Evolutionary conservation across 2,329 filamentous ascomycete genomes (phyloP).

Genomic region (Ophiocordyceps polyrhachis-furcata): DNA sequence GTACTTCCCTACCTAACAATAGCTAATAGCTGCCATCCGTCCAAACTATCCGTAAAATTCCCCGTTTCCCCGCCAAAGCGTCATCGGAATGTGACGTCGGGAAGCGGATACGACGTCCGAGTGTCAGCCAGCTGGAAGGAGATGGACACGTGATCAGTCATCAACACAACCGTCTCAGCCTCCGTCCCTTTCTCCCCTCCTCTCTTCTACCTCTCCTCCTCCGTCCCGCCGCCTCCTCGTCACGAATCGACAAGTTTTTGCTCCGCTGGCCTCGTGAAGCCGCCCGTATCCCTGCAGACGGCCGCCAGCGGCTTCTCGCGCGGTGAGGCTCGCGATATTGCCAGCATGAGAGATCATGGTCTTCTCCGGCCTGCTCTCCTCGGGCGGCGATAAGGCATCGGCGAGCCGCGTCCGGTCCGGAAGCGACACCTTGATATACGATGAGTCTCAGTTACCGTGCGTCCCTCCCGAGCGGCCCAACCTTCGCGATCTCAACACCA

Average conservation of each 20-base stretch:
- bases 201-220: too few species aligned
- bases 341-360: constrained; percentile 28
- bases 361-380: constrained; percentile 27
- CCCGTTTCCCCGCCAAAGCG: too few species aligned
- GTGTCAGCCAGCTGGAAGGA: too few species aligned
- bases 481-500: constrained; percentile 49
- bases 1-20: too few species aligned
- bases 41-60: too few species aligned
- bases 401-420: constrained; percentile 13
- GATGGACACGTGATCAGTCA: too few species aligned
- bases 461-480: constrained; percentile 35
- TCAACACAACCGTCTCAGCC: too few species aligned
- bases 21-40: too few species aligned
- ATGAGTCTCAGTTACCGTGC: constrained; percentile 33
- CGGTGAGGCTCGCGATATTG: neutral
- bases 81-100: too few species aligned
- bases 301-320: neutral
- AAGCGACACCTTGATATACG: constrained; percentile 30
- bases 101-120: too few species aligned
- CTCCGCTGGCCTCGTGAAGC: neutral
- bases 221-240: neutral
- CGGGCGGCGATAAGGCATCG: constrained; percentile 18
- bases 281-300: neutral
- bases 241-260: neutral
- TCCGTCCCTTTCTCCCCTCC: too few species aligned